Evolutionary conservation across 305 asterid species (phyloP).

Genomic region (Fraxinus platypoda): DNA sequence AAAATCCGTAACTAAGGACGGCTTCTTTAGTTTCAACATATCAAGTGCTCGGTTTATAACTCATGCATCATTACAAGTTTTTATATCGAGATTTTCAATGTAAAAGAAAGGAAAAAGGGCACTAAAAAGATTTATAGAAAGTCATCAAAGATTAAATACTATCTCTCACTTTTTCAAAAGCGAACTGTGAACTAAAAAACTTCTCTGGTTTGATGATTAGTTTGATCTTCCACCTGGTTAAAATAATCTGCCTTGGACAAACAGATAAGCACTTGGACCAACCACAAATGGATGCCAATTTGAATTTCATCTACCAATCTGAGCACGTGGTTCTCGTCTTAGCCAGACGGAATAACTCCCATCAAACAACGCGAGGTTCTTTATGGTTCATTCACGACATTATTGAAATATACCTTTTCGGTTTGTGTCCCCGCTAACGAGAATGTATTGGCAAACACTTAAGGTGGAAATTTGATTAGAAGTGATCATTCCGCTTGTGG

Average conservation of each 20-base stretch:
- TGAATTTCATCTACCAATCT: background rate
- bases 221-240: constrained; percentile 15
- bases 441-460: constrained; percentile 21
- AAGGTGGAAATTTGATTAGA: constrained; percentile 19
- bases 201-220: constrained; percentile 14
- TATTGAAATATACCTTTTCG: constrained; percentile 1
- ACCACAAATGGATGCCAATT: background rate
- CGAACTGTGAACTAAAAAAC: constrained; percentile 4
- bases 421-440: constrained; percentile 8
- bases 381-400: constrained; percentile 20
- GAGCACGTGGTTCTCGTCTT: constrained; percentile 10
- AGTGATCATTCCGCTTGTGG: constrained; percentile 59
- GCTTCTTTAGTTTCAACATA: background rate
- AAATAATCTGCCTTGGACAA: constrained; percentile 5
- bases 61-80: background rate
- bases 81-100: background rate
- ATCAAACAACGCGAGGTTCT: background rate
- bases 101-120: background rate
- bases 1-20: background rate
- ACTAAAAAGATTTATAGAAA: background rate
- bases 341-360: background rate
- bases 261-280: constrained; percentile 1
- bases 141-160: constrained; percentile 15
- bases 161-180: constrained; percentile 4
- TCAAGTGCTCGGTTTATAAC: background rate